These are phyloP conservation scores for Quercus tomentella DNA, from an alignment of 331 rosid genomes.

Conservation along the genomic window DNA sequence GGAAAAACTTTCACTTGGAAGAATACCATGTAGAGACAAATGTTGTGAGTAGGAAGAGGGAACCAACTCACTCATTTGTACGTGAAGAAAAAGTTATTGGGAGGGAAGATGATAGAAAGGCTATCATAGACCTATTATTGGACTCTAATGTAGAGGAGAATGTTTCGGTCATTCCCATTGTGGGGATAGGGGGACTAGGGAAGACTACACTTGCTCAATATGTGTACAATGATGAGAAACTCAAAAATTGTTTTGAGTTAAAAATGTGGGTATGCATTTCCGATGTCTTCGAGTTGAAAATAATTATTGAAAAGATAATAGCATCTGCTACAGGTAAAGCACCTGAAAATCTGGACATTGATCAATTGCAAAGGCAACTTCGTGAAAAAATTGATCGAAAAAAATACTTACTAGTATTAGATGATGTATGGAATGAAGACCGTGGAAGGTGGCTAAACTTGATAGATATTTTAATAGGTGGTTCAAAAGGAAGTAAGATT, in stretches of 20 bases:
- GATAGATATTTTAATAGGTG: background rate
- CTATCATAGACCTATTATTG: background rate
- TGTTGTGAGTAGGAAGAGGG: no score
- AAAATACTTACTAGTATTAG: slow-evolving; percentile 6
- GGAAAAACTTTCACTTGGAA: no score
- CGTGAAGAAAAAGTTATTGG: background rate
- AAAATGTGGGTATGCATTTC: slow-evolving; percentile 3
- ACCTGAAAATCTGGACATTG: background rate
- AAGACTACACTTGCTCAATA: slow-evolving; percentile 10
- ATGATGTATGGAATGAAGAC: slow-evolving; percentile 6
- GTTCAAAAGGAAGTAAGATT: background rate
- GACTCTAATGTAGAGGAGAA: background rate
- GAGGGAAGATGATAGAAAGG: slow-evolving; percentile 5
- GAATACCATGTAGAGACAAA: no score
- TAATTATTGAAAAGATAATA: background rate
- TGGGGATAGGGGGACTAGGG: slow-evolving; percentile 19
- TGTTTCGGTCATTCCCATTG: slow-evolving; percentile 16
- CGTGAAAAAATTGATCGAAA: background rate
- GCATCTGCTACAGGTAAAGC: no score
- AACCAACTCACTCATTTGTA: no score
- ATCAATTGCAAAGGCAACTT: background rate
- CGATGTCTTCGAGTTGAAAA: background rate
- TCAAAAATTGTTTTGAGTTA: background rate
- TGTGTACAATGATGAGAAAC: background rate
- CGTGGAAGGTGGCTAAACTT: background rate